Base-by-base conservation (phyloP, 2,329 filamentous ascomycete genomes). In the Incumbomyces delicatus region DNA sequence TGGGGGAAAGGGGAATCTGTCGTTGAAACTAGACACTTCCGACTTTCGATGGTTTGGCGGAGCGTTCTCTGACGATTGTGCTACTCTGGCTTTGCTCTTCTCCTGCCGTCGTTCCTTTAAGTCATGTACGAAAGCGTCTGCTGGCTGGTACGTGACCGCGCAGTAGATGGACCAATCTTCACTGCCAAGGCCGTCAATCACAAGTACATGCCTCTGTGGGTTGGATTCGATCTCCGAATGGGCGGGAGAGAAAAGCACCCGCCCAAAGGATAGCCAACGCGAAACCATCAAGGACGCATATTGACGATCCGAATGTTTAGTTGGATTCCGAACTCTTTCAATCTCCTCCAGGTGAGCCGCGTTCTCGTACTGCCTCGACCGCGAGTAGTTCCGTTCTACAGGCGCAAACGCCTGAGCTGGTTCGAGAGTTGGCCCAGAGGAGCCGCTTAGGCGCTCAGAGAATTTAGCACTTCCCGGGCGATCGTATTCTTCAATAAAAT, bases 111-210 rank as follows among this genome's bases (percentile, higher is more conserved):
- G 14, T 16, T 63, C 62, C 27, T 53, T 55, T 30, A 73, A 57
- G 44, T 64, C 69, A 54, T 72, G 71, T 2, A 73, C 62, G 17
- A 64, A 63, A 0, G 68, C 67, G 47, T 63, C 61, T 34, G 51
- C 47, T 12, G 44, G 37, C 5, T 68, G 66, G 45, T 73, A 73
- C 1, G 69, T 71, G 41, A 73, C 58, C 12, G 70, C 67, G 54
- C 70, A 73, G 53, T 73, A 73, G 53, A 71, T 72, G 7, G 70
- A 73, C 70, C 70, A 73, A 48, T 73, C 70, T 45, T 72, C 69
- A 44, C 72, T 72, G n/a, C 69, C 70, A 14, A 73, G 59, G 11
- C 70, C 70, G 50, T 73, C 70, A 38, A 73, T 65, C 18, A 73
- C 67, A 30, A 73, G 61, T 16, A 73, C 68, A 36, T 67, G 63